Percentiles rank a stretch among this genome's conserved stretches.
phyloP scores from a whole-genome alignment of 805 yeast genomes.

The Danielia reshetovae region DNA sequence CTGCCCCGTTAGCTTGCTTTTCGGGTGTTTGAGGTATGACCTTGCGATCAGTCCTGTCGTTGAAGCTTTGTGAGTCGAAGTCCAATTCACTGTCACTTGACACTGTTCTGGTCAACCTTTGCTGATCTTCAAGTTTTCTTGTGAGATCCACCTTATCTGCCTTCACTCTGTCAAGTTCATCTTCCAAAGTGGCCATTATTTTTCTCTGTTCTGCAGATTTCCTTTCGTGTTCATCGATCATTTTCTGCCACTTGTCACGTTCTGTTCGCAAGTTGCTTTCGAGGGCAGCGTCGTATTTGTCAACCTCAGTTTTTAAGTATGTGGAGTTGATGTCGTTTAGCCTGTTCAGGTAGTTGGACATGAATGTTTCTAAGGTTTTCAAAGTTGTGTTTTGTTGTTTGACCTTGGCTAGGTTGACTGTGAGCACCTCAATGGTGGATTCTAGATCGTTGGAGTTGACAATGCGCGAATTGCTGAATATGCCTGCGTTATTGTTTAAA shows the following conservation, averaged over 20 bases:
- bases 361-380: conserved; percentile 50
- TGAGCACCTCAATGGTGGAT: conserved; percentile 50
- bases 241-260: conserved; percentile 3
- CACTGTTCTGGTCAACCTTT: neutral
- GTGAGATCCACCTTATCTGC: conserved; percentile 3
- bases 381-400: conserved; percentile 57
- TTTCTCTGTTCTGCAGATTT: conserved; percentile 8
- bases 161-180: conserved; percentile 6
- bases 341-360: conserved; percentile 42
- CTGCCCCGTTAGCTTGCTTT: no score
- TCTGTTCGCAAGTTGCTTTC: conserved; percentile 7
- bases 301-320: conserved; percentile 7
- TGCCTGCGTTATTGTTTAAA: conserved; percentile 48
- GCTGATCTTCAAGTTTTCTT: neutral
- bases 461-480: conserved; percentile 56
- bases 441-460: conserved; percentile 55
- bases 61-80: no score
- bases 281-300: conserved; percentile 6
- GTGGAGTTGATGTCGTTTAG: conserved; percentile 10
- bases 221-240: conserved; percentile 6
- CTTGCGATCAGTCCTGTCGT: neutral
- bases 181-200: conserved; percentile 7
- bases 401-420: conserved; percentile 53
- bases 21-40: no score
- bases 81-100: neutral